Conservation (phyloP, 192 early-diverging fungal species). For the Piromyces finnis region DNA sequence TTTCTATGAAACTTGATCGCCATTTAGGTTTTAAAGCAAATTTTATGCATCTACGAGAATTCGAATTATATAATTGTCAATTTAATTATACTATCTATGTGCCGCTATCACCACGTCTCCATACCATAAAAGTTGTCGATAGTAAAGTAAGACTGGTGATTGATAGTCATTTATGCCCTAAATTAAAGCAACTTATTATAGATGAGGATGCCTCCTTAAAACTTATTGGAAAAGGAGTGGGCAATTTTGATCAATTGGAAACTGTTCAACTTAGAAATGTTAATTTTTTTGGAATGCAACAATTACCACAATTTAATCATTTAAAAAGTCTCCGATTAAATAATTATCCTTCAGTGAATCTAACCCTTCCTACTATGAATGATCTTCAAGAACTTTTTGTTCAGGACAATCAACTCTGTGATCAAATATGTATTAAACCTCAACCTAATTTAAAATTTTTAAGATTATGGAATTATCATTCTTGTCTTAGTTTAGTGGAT, state of each 20-base stretch:
- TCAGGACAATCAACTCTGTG: background rate
- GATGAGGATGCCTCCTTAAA: background rate
- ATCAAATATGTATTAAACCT: background rate
- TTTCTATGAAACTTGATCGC: background rate
- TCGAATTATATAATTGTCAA: background rate
- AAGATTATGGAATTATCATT: background rate
- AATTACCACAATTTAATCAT: background rate
- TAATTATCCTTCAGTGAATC: background rate
- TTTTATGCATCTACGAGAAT: background rate
- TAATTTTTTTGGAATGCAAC: background rate
- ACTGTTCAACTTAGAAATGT: background rate
- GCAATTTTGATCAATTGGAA: background rate
- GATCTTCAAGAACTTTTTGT: background rate
- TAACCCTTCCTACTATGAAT: background rate
- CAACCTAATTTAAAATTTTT: background rate
- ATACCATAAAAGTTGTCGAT: background rate
- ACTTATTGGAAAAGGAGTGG: background rate
- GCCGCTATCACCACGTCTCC: background rate
- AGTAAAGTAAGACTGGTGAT: background rate
- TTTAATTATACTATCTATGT: background rate
- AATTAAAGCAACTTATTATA: background rate
- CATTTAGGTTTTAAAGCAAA: background rate
- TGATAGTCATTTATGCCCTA: background rate
- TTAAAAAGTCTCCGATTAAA: background rate
- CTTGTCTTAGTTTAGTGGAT: background rate